Evolutionary conservation across 2,329 filamentous ascomycete genomes (phyloP).

Genomic region (Penicillium sclerotiorum): DNA sequence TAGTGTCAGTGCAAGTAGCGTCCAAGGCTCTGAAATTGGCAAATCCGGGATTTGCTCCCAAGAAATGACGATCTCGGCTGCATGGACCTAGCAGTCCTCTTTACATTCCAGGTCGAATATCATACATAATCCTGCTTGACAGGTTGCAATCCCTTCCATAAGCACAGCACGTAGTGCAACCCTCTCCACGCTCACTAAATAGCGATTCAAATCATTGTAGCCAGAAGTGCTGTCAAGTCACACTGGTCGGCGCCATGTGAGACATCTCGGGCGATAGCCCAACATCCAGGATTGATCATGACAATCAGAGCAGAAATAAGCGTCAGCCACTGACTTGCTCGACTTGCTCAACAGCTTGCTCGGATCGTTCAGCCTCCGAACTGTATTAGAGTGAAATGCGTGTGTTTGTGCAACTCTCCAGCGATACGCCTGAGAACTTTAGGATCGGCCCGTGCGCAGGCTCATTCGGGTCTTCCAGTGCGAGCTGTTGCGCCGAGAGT

Average conservation of each 20-base stretch:
- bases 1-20: too few relatives aligned
- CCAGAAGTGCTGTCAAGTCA: constrained; percentile 17
- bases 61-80: not conserved
- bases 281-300: constrained; percentile 9
- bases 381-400: constrained; percentile 18
- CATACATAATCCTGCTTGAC: not conserved
- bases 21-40: too few relatives aligned
- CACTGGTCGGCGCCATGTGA: constrained; percentile 27
- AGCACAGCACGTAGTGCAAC: constrained; percentile 18
- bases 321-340: too few relatives aligned
- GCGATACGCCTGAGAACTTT: constrained; percentile 35
- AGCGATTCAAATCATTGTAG: constrained; percentile 18
- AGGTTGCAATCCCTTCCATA: not conserved
- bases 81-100: not conserved
- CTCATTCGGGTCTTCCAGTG: constrained; percentile 8
- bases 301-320: too few relatives aligned
- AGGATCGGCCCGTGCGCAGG: constrained; percentile 18
- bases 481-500: constrained; percentile 5
- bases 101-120: not conserved
- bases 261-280: constrained; percentile 27
- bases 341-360: constrained; percentile 20
- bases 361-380: constrained; percentile 29
- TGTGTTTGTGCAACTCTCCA: constrained; percentile 25
- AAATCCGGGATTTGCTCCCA: too few relatives aligned
- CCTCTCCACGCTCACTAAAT: constrained; percentile 17